Base-by-base conservation (phyloP, 306 rosid species). In the Oemleria cerasiformis region DNA sequence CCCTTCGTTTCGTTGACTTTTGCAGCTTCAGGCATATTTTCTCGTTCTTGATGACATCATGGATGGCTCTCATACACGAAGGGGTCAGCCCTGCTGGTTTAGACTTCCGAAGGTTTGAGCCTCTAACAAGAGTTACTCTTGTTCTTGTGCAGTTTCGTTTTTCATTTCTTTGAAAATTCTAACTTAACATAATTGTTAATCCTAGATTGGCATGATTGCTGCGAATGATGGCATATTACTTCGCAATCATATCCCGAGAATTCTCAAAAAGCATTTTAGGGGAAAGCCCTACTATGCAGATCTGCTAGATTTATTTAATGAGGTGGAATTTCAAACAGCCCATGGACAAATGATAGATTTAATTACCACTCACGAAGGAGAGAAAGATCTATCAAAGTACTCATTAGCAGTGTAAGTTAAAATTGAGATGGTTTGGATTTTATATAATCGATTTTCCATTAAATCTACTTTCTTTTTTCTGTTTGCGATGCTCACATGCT, bases 301-400 rank as follows among this genome's bases (percentile, higher is more conserved):
- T 84, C 92, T 94, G 72, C 85, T 86, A 65, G 99, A 94, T 74
- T 80, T 94, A 76, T 94, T 91, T 59, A 89, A 91, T 30, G 96
- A 91, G 99, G 99, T 94, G 53, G 99, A 94, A 70, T 94, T 91
- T 75, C 99, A 91, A 83, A 94, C 99, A 56, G 87, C 95, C 75
- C 87, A 92, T 7, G 99, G 99, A 88, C 99, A 94, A 79, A 86
- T 91, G 99, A 91, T 94, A 50, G 99, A 94, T 82, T 77, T 94
- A 75, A 94, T 91, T 80, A 89, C 97, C 74, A 89, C 97, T 36
- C 77, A 85, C 39, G 95, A 89, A 79, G 97, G 99, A 75, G 99
- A 89, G 78, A 91, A 94, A 77, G 96, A 94, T 68, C 84, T 89
- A 39, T 89, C 91, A 20, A 94, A 94, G 74, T 91, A 87, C 88